Evolutionary conservation across 1,284 basidiomycete species (phyloP), one percentile per base, ranked within the genome.

Genomic region (Fomitopsis betulina): DNA sequence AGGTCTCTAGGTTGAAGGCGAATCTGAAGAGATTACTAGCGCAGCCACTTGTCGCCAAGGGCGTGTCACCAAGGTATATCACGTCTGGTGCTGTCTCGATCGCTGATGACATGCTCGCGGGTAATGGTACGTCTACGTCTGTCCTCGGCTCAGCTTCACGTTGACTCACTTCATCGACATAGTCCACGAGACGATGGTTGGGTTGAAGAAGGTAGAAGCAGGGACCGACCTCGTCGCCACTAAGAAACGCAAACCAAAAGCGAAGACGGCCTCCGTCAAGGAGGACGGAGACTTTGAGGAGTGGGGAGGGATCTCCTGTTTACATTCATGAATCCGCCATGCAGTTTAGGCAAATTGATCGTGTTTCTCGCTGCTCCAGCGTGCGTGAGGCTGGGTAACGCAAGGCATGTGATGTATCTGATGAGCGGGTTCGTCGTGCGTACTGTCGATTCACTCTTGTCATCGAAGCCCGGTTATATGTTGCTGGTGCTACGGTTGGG

Each of bases 61-160:
- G 96, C 1, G 81, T 97, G 0, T 93, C 89, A 15, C 84, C 86
- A 5, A 85, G 83, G 60, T 99, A 97, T 67, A 87, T 98, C 62
- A 98, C 96, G 0, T 90, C 89, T 2, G 93, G 92, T 2, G 89
- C 82, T 68, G 78, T 82, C 47, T 82, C 86, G 0, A 87, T 97
- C 62, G 88, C 89, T 9, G 86, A 94, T 65, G 89, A 93, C 65
- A 74, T 97, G n/a, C 70, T 97, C 17, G 73, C 80, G 5, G 87
- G 89, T 10, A 79, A 83, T 56, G 80, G 92, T 93, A 64, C 74
- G 89, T 78, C 1, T 5, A n/a, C n/a, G n/a, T n/a, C n/a, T 37
- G 55, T 45, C 17, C 27, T 30, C 27, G 27, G 5, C 5, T 8
- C 27, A 30, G 27, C 27, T 30, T n/a, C n/a, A 5, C 56, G 15